These are phyloP conservation scores for Podospora pseudoanserina DNA, from an alignment of 495 filamentous ascomycete genomes.

Conservation along the genomic window DNA sequence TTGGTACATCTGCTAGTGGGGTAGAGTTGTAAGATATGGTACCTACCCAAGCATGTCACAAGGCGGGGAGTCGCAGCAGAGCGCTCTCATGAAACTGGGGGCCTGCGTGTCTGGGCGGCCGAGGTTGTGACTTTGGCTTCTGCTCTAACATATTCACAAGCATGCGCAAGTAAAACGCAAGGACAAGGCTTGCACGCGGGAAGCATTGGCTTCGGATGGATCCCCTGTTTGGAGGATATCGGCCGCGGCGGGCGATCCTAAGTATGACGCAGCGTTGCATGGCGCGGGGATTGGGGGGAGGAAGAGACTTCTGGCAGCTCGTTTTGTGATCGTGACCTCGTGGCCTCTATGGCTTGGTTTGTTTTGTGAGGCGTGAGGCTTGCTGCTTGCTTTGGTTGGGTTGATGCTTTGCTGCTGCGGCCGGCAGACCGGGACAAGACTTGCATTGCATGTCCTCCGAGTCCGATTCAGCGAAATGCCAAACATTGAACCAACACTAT, in stretches of 20 bases:
- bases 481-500: neutral
- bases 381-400: neutral
- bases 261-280: conserved; percentile 10
- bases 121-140: neutral
- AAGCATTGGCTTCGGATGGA: conserved; percentile 5
- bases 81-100: neutral
- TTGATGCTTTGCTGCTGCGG: neutral
- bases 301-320: neutral
- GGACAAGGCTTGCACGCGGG: neutral
- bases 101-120: neutral
- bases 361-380: neutral
- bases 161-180: neutral
- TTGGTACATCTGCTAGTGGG: neutral
- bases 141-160: neutral
- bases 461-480: neutral
- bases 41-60: neutral
- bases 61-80: neutral
- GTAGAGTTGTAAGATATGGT: neutral
- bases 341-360: neutral
- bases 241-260: conserved; percentile 10
- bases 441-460: neutral
- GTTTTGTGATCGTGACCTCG: neutral
- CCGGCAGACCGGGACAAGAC: neutral
- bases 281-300: neutral
- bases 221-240: neutral